Percentiles rank a stretch among this genome's conserved stretches.
These are phyloP conservation scores for Melampsora americana DNA, from an alignment of 1,284 basidiomycete species.

Conservation along the genomic window DNA sequence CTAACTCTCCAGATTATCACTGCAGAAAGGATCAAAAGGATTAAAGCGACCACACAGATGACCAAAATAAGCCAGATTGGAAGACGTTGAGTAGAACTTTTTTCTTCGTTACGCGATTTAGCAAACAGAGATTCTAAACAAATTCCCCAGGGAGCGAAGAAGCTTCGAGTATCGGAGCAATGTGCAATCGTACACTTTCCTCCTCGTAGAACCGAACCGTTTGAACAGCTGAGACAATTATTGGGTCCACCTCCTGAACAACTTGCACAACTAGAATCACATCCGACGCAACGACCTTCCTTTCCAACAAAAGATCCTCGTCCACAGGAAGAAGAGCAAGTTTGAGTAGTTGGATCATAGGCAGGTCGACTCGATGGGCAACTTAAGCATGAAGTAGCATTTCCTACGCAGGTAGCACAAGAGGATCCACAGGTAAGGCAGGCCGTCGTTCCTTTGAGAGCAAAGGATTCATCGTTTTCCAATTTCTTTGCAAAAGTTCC, in stretches of 20 bases:
- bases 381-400: conserved; percentile 19
- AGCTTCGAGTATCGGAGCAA: conserved; percentile 3
- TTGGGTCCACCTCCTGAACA: conserved; percentile 17
- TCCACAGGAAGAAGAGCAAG: conserved; percentile 21
- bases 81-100: background rate
- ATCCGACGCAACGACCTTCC: conserved; percentile 20
- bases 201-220: conserved; percentile 1
- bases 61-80: conserved; percentile 10
- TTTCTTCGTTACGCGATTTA: background rate
- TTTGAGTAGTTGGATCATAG: conserved; percentile 26
- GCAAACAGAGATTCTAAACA: conserved; percentile 25
- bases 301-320: conserved; percentile 16
- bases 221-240: conserved; percentile 28
- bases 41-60: background rate
- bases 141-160: conserved; percentile 13
- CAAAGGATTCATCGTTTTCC: conserved; percentile 13
- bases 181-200: conserved; percentile 10
- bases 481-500: conserved; percentile 18
- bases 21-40: background rate
- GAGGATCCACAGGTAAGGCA: conserved; percentile 21
- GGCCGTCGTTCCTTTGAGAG: conserved; percentile 13
- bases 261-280: conserved; percentile 17
- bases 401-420: conserved; percentile 17
- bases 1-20: conserved; percentile 22
- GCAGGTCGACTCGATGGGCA: conserved; percentile 20